A percentile compares a stretch with the other conserved stretches of the same genome.
These are phyloP conservation scores for Pythium diclinum DNA, from an alignment of 352 stramenopile genomes.

Conservation along the genomic window DNA sequence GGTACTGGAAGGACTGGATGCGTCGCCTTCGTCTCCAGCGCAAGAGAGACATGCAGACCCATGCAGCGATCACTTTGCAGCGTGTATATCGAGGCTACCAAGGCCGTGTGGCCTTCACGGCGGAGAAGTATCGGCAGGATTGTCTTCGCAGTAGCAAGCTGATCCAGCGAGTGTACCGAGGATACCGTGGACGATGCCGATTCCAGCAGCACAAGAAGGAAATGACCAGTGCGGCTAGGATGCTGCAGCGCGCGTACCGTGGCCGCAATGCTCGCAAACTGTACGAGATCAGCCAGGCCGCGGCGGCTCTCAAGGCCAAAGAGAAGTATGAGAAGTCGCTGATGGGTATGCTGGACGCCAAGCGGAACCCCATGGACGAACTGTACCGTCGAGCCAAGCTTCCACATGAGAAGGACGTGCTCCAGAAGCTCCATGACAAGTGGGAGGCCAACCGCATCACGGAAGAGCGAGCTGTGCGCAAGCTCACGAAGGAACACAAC, in stretches of 20 bases:
- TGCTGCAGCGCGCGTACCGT: constrained; percentile 50
- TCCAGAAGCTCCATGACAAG: constrained; percentile 42
- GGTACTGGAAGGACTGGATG: constrained; percentile 53
- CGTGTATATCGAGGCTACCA: constrained; percentile 43
- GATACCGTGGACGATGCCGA: constrained; percentile 29
- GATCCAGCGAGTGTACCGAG: constrained; percentile 50
- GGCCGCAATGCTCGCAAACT: constrained; percentile 41
- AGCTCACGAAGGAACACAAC: constrained; percentile 37
- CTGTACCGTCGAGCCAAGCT: constrained; percentile 56
- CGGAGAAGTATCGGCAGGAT: constrained; percentile 29
- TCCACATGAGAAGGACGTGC: constrained; percentile 38
- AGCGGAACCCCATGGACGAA: constrained; percentile 65
- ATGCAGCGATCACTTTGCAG: constrained; percentile 41
- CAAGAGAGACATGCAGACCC: constrained; percentile 34
- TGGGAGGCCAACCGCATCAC: constrained; percentile 44
- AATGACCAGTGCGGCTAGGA: constrained; percentile 34
- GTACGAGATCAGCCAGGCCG: constrained; percentile 55
- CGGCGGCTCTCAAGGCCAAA: constrained; percentile 49
- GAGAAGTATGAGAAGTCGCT: constrained; percentile 56
- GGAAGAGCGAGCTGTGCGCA: constrained; percentile 48
- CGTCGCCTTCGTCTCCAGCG: constrained; percentile 30
- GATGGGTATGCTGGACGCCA: constrained; percentile 42
- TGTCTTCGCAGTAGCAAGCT: constrained; percentile 29
- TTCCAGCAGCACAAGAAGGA: constrained; percentile 29
- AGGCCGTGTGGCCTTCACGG: constrained; percentile 31